Conservation (phyloP, 164 flowering plant species). For the Echeveria elegans region DNA sequence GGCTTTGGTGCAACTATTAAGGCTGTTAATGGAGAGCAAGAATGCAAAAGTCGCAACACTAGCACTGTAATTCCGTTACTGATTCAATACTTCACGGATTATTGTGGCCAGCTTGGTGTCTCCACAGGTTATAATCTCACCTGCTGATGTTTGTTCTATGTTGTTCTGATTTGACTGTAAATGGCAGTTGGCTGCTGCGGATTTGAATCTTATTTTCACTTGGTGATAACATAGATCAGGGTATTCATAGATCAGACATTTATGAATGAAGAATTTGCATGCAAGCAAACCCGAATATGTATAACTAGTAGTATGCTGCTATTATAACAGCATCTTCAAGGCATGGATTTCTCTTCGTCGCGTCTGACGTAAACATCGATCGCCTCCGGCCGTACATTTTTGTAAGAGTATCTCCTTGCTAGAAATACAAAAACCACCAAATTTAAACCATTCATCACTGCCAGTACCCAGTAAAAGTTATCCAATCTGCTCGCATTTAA, state of each 20-base stretch:
- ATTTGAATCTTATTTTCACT: too few relatives aligned
- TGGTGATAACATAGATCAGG: too few relatives aligned
- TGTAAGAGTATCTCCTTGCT: constrained; percentile 32
- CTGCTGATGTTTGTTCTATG: too few relatives aligned
- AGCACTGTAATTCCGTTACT: constrained; percentile 2
- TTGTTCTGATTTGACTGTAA: too few relatives aligned
- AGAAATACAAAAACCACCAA: constrained; percentile 23
- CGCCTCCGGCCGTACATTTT: constrained; percentile 25
- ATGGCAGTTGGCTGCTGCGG: too few relatives aligned
- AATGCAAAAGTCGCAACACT: constrained; percentile 10
- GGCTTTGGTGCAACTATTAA: constrained; percentile 14
- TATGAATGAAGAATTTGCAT: background rate
- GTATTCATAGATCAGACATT: background rate
- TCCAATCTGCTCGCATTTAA: constrained; percentile 34
- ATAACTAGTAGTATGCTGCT: too few relatives aligned
- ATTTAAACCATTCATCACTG: constrained; percentile 18
- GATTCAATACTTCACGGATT: constrained; percentile 9
- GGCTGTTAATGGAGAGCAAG: constrained; percentile 10
- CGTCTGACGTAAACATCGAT: constrained; percentile 21
- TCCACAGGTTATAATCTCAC: constrained; percentile 14
- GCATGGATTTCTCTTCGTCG: constrained; percentile 12
- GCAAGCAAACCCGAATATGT: too few relatives aligned
- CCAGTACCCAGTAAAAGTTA: constrained; percentile 35
- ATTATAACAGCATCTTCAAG: constrained; percentile 9
- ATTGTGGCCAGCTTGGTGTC: constrained; percentile 14